Evolutionary conservation across 805 yeast species (phyloP).

Genomic region (Ogataea methylovora): DNA sequence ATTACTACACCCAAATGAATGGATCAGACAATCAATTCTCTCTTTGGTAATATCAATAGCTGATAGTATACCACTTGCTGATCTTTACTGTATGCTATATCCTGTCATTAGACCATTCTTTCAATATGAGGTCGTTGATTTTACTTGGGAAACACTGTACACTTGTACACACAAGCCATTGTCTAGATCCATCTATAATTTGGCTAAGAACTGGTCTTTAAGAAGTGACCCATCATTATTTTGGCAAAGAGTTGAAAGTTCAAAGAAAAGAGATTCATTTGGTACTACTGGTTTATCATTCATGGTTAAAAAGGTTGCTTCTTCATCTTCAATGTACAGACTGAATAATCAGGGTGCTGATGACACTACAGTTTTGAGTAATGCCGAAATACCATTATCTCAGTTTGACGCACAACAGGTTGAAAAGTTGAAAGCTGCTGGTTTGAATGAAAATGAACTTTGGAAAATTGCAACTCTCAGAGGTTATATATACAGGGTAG

Average conservation of each 20-base stretch:
- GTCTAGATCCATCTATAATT: constrained; percentile 54
- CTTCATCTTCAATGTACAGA: constrained; percentile 9
- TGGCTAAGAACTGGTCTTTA: constrained; percentile 65
- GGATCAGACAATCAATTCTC: constrained; percentile 69
- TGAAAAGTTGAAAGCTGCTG: constrained; percentile 63
- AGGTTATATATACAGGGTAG: constrained; percentile 56
- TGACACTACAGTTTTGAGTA: constrained; percentile 29
- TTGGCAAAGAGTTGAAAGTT: constrained; percentile 53
- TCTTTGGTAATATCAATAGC: constrained; percentile 56
- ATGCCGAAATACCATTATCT: constrained; percentile 45
- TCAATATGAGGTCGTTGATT: constrained; percentile 65
- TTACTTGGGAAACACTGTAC: constrained; percentile 57
- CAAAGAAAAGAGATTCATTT: constrained; percentile 30
- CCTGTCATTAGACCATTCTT: constrained; percentile 75
- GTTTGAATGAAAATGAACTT: constrained; percentile 60
- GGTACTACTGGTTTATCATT: constrained; percentile 35
- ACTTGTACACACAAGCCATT: constrained; percentile 65
- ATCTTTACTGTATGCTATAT: constrained; percentile 71
- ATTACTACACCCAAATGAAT: constrained; percentile 77
- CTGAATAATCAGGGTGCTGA: constrained; percentile 14
- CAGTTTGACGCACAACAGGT: constrained; percentile 68
- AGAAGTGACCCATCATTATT: constrained; percentile 63
- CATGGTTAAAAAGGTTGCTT: constrained; percentile 15
- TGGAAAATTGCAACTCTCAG: constrained; percentile 79
- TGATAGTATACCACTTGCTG: constrained; percentile 62